A percentile compares a stretch with the other conserved stretches of the same genome.
Conservation (phyloP, 306 rosid species). For the Prunus campanulata region DNA sequence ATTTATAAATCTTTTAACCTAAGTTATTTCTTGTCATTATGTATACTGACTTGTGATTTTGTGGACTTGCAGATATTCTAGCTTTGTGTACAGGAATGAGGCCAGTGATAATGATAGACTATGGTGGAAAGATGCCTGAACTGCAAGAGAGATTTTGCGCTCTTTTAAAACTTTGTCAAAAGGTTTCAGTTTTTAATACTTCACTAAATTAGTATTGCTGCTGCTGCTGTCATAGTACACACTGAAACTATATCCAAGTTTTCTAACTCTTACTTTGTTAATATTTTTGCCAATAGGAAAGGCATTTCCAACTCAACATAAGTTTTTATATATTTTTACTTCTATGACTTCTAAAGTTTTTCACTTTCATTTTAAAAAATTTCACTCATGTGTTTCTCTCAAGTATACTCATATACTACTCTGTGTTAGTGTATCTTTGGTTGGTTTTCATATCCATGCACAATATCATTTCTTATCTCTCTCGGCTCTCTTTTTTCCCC, state of each 20-base stretch:
- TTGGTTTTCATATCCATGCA: neutral
- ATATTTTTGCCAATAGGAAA: neutral
- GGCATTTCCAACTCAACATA: neutral
- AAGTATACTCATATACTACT: neutral
- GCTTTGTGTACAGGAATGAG: conserved; percentile 80
- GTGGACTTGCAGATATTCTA: conserved; percentile 51
- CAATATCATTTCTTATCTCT: neutral
- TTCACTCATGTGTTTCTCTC: neutral
- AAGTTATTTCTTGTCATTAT: neutral
- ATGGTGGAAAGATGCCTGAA: conserved; percentile 86
- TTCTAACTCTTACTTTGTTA: neutral
- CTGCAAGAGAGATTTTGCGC: conserved; percentile 61
- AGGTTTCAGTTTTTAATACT: conserved; percentile 26
- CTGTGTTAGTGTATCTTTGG: neutral
- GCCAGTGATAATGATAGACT: conserved; percentile 77
- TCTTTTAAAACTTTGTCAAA: conserved; percentile 47
- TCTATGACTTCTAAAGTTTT: neutral
- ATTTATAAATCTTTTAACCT: neutral
- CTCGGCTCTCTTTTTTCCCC: neutral
- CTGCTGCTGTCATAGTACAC: neutral
- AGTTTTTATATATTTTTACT: neutral
- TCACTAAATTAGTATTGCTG: neutral
- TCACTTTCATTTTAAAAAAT: neutral
- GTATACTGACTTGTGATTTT: neutral
- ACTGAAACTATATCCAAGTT: neutral